Conservation (phyloP, 768 basidiomycete genomes). For the Phaeotremella fagi region DNA sequence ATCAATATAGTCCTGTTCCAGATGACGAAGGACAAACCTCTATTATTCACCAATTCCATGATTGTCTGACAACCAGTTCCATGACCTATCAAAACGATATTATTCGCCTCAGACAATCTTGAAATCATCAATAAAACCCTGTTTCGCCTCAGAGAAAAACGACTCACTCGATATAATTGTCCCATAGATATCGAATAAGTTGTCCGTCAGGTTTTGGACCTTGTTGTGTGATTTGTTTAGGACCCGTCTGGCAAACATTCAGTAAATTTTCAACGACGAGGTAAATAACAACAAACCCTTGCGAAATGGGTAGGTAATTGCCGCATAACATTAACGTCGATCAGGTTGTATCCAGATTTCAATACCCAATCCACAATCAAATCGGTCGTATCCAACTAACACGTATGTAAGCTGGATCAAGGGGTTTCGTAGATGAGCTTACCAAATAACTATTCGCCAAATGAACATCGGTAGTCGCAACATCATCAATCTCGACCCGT, state of each 20-base stretch:
- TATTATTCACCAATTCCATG: slow-evolving; percentile 65
- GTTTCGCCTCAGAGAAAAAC: not conserved
- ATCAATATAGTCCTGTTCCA: slow-evolving; percentile 3
- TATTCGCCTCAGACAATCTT: slow-evolving; percentile 67
- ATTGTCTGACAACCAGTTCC: slow-evolving; percentile 75
- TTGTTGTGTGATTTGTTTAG: slow-evolving; percentile 19
- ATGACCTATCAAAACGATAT: slow-evolving; percentile 78
- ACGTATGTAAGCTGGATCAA: slow-evolving; percentile 1
- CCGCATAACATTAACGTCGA: slow-evolving; percentile 76
- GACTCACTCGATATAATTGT: slow-evolving; percentile 85
- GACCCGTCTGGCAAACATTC: slow-evolving; percentile 8
- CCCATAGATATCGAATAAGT: slow-evolving; percentile 83
- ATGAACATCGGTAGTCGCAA: slow-evolving; percentile 59
- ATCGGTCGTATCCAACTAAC: slow-evolving; percentile 78
- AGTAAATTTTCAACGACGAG: not conserved
- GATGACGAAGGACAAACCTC: slow-evolving; percentile 54
- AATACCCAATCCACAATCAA: slow-evolving; percentile 72
- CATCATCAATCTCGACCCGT: slow-evolving; percentile 72
- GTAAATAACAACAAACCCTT: slow-evolving; percentile 13
- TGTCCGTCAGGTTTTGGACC: slow-evolving; percentile 49
- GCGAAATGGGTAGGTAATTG: slow-evolving; percentile 37
- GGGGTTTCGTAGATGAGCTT: slow-evolving; percentile 15
- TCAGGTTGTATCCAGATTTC: slow-evolving; percentile 61
- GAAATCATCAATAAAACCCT: not conserved
- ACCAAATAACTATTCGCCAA: slow-evolving; percentile 83